phyloP scores from a whole-genome alignment of 345 rosid species.

The Ricinus communis region DNA sequence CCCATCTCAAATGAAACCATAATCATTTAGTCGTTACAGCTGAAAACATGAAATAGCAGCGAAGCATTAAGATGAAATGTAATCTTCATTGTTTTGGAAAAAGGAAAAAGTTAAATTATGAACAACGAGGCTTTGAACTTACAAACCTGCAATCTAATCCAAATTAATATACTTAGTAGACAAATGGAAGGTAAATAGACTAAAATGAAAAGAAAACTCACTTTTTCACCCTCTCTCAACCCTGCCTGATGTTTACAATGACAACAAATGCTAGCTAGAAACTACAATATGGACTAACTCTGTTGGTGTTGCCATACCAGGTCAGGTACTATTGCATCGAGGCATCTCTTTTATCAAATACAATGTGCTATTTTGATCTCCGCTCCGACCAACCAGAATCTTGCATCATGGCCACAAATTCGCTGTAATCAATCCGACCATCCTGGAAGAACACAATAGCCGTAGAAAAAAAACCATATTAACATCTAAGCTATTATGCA shows the following conservation, averaged over 20 bases:
- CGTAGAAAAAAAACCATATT: not conserved
- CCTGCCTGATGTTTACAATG: conserved; percentile 35
- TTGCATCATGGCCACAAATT: conserved; percentile 92
- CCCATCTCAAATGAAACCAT: too few relatives aligned
- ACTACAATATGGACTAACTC: not conserved
- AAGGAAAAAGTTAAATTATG: conserved; percentile 3
- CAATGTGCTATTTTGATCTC: not conserved
- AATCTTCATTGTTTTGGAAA: not conserved
- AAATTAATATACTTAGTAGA: conserved; percentile 17
- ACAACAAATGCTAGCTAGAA: conserved; percentile 2
- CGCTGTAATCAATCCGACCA: conserved; percentile 84
- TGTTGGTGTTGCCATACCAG: conserved; percentile 2
- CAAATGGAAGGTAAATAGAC: conserved; percentile 15
- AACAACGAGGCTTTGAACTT: conserved; percentile 14
- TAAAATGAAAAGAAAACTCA: conserved; percentile 17
- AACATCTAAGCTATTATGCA: not conserved
- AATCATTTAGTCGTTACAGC: too few relatives aligned
- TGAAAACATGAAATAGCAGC: not conserved
- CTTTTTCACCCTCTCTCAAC: conserved; percentile 8
- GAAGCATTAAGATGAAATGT: not conserved
- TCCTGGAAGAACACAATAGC: conserved; percentile 44
- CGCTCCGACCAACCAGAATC: conserved; percentile 39
- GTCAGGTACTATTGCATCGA: not conserved
- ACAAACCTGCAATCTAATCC: conserved; percentile 20
- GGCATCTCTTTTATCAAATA: not conserved